Conservation (phyloP, 1,284 basidiomycete genomes). For the Trametes hirsuta region DNA sequence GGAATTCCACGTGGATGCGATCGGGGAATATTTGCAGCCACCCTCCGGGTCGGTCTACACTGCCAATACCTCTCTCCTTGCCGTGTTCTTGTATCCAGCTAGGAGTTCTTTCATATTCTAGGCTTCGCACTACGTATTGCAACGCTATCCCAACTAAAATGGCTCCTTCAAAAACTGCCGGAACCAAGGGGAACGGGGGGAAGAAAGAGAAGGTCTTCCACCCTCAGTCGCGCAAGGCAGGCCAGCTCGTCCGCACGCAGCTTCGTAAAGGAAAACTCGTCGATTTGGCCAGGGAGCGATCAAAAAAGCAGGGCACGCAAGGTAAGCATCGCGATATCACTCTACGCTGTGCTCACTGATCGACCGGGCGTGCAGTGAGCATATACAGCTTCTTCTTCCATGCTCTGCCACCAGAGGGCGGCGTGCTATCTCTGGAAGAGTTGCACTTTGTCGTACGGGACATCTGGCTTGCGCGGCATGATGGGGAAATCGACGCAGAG, state of each 20-base stretch:
- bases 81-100: too few species aligned
- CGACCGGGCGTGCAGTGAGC: constrained; percentile 51
- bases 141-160: constrained; percentile 15
- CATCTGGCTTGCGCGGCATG: constrained; percentile 77
- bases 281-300: constrained; percentile 56
- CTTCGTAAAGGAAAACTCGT: constrained; percentile 74
- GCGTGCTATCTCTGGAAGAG: constrained; percentile 63
- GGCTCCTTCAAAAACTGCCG: constrained; percentile 34
- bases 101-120: too few species aligned
- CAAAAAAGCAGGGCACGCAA: constrained; percentile 56
- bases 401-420: constrained; percentile 65
- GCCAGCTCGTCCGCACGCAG: constrained; percentile 73
- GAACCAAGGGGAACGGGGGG: constrained; percentile 25
- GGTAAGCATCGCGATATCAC: constrained; percentile 42
- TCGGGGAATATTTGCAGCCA: constrained; percentile 7
- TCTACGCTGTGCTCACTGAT: not conserved
- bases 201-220: constrained; percentile 82
- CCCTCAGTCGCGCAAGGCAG: constrained; percentile 81
- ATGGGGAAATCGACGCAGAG: constrained; percentile 70
- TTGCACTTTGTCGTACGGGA: constrained; percentile 71
- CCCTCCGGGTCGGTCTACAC: too few species aligned
- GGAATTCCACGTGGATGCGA: constrained; percentile 14
- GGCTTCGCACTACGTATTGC: too few species aligned
- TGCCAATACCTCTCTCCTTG: too few species aligned
- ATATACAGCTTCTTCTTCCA: constrained; percentile 82